A percentile compares a stretch with the other conserved stretches of the same genome.
Evolutionary conservation across 139 green algal species (phyloP).

Genomic region (Volvox africanus): DNA sequence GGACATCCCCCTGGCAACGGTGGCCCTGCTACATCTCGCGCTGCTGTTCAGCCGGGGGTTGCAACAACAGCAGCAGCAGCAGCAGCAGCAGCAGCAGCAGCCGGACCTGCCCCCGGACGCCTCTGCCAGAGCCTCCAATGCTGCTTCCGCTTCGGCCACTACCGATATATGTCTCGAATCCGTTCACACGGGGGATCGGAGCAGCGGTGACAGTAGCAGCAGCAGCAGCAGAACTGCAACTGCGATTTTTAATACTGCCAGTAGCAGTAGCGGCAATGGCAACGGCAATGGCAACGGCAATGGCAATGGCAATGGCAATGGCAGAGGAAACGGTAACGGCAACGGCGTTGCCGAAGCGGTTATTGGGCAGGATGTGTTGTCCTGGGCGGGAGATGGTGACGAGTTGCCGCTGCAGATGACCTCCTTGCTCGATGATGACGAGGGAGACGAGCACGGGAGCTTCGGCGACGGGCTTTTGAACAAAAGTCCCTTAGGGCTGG

Average conservation of each 20-base stretch:
- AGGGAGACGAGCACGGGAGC: not conserved
- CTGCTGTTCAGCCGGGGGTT: constrained; percentile 1
- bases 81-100: not conserved
- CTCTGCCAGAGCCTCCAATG: no score
- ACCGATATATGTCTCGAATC: not conserved
- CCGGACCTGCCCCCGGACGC: no score
- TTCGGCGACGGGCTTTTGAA: no score
- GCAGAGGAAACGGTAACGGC: not conserved
- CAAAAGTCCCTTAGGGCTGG: no score
- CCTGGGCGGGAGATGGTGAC: not conserved
- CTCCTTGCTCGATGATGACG: constrained; percentile 3
- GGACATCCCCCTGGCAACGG: not conserved
- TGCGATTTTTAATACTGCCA: not conserved
- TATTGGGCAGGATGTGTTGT: not conserved
- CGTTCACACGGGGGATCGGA: not conserved
- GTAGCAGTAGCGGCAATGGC: constrained; percentile 1
- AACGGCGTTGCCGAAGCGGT: not conserved
- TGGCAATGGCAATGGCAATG: not conserved
- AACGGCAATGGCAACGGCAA: not conserved
- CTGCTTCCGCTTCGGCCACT: not conserved
- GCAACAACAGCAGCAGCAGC: not conserved
- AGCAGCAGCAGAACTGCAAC: not conserved
- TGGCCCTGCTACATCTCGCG: constrained; percentile 33
- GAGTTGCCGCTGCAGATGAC: constrained; percentile 14
- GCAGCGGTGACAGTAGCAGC: not conserved